A percentile compares a stretch with the other conserved stretches of the same genome.
Evolutionary conservation across 768 basidiomycete genomes (phyloP).

Genomic region (Wakefieldia striispora): DNA sequence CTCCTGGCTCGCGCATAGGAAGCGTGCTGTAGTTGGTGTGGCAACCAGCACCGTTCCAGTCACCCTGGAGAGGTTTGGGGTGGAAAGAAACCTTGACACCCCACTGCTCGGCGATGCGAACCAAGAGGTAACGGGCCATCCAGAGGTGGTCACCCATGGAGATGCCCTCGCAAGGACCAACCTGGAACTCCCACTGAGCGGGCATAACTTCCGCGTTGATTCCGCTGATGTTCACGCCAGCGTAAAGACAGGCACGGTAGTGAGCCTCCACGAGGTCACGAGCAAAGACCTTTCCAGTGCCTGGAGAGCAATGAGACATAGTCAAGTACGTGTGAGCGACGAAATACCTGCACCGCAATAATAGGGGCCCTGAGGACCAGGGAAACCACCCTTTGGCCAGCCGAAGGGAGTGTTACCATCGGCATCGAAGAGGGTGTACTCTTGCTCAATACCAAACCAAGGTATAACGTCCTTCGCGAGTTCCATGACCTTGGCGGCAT

Average conservation of each 20-base stretch:
- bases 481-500: constrained; percentile 95
- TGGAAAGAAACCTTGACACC: constrained; percentile 98
- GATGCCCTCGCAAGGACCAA: constrained; percentile 97
- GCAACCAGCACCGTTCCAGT: constrained; percentile 99
- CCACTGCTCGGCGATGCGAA: constrained; percentile 98
- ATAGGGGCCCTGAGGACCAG: constrained; percentile 98
- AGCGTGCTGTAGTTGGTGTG: constrained; percentile 98
- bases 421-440: constrained; percentile 94
- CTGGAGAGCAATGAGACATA: constrained; percentile 37
- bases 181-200: constrained; percentile 99
- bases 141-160: constrained; percentile 99
- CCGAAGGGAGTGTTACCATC: constrained; percentile 83
- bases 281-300: constrained; percentile 96
- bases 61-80: constrained; percentile 94
- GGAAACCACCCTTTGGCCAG: constrained; percentile 99
- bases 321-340: not conserved
- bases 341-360: constrained; percentile 93
- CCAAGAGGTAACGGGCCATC: constrained; percentile 96
- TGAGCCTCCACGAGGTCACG: constrained; percentile 99
- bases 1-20: constrained; percentile 90
- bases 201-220: constrained; percentile 99
- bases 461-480: constrained; percentile 75
- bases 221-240: constrained; percentile 96
- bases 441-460: constrained; percentile 99
- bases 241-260: constrained; percentile 93